These are phyloP conservation scores for Phylloporus rhodoxanthus DNA, from an alignment of 768 basidiomycete genomes.

Conservation along the genomic window DNA sequence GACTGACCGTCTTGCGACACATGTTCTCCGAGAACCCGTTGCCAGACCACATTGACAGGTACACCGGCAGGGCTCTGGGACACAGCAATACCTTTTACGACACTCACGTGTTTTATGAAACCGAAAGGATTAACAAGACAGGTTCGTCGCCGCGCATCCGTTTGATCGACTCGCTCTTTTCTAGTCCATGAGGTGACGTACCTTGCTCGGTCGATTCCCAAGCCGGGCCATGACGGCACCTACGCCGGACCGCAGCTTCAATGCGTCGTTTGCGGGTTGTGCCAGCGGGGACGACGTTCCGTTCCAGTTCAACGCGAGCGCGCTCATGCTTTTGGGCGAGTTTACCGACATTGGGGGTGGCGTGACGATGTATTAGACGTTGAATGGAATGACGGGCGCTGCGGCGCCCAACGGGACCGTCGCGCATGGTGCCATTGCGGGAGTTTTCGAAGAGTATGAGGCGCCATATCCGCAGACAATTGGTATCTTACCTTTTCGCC, in stretches of 20 bases:
- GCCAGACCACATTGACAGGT: conserved; percentile 4
- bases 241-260: not conserved
- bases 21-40: conserved; percentile 8
- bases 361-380: conserved; percentile 5
- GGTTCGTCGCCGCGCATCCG: not conserved
- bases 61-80: conserved; percentile 5
- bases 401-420: not conserved
- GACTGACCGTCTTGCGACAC: conserved; percentile 8
- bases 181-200: conserved; percentile 12
- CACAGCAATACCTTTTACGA: conserved; percentile 10
- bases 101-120: conserved; percentile 11
- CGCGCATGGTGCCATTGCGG: not conserved
- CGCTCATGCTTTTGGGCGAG: not conserved
- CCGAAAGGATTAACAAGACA: conserved; percentile 5
- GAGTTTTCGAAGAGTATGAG: not conserved
- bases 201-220: conserved; percentile 11
- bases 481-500: too few relatives aligned
- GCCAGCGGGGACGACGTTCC: not conserved
- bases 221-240: not conserved
- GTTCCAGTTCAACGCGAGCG: conserved; percentile 7
- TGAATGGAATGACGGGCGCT: conserved; percentile 7
- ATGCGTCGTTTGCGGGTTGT: conserved; percentile 9
- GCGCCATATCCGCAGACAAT: not conserved
- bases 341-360: conserved; percentile 13
- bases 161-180: not conserved